Evolutionary conservation across 1,284 basidiomycete species (phyloP).

Genomic region (Blastosporella zonata): DNA sequence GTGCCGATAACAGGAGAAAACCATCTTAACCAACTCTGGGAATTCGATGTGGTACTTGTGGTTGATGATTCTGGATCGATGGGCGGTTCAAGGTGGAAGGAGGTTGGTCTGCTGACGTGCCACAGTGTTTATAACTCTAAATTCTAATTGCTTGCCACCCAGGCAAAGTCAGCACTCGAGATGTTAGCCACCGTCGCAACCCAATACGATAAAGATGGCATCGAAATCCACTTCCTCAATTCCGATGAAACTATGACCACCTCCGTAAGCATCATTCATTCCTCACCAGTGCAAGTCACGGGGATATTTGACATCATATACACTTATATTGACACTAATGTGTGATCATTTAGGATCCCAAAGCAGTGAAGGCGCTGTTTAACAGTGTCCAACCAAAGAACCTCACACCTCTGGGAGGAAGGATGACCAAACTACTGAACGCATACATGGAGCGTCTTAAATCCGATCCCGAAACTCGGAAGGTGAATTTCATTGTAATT

Average conservation of each 20-base stretch:
- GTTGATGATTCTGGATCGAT: constrained; percentile 4
- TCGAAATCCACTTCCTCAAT: constrained; percentile 20
- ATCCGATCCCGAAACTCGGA: constrained; percentile 33
- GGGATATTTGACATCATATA: no score
- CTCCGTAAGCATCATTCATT: constrained; percentile 3
- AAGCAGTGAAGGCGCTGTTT: constrained; percentile 31
- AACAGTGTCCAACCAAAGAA: constrained; percentile 35
- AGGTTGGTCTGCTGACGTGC: neutral
- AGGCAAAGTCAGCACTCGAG: constrained; percentile 33
- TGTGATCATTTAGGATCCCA: constrained; percentile 13
- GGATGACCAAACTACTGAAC: constrained; percentile 36
- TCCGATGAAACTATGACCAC: neutral
- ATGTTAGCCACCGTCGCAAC: constrained; percentile 12
- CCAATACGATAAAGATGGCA: constrained; percentile 17
- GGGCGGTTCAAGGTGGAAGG: constrained; percentile 4
- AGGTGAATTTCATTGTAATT: constrained; percentile 48
- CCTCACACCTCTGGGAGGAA: constrained; percentile 41
- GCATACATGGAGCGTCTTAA: constrained; percentile 38
- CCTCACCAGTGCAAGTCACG: no score
- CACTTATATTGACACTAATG: neutral
- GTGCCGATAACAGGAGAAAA: no score
- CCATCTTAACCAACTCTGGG: neutral
- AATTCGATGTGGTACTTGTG: constrained; percentile 1
- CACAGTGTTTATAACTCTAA: neutral
- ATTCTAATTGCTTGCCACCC: neutral